Percentiles rank a stretch among this genome's conserved stretches.
Evolutionary conservation across 495 filamentous ascomycete genomes (phyloP).

Genomic region (Hypoxylon fragiforme): DNA sequence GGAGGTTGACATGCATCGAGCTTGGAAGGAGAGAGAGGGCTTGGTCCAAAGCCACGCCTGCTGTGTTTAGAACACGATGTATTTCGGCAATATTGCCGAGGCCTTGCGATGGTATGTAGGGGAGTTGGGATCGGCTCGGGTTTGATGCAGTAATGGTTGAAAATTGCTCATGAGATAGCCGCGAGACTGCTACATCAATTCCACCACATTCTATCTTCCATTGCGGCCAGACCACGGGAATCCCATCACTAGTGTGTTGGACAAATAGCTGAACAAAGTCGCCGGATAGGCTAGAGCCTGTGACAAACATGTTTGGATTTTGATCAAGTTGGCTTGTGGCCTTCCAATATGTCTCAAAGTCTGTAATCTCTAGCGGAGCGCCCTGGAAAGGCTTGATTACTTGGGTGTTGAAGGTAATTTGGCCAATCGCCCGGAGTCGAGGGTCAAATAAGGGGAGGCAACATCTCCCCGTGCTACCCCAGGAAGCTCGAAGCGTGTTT

Average conservation of each 20-base stretch:
- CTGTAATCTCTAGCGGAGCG: conserved; percentile 91
- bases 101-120: conserved; percentile 47
- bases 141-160: conserved; percentile 61
- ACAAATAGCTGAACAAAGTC: conserved; percentile 91
- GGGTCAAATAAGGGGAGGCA: conserved; percentile 91
- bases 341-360: conserved; percentile 99
- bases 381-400: conserved; percentile 96
- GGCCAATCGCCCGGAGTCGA: conserved; percentile 88
- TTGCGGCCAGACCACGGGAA: conserved; percentile 82
- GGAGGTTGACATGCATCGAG: conserved; percentile 81
- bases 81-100: conserved; percentile 64
- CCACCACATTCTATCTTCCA: conserved; percentile 79
- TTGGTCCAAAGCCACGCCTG: conserved; percentile 73
- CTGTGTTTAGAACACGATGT: conserved; percentile 69
- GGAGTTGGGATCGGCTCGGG: conserved; percentile 49
- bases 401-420: conserved; percentile 90
- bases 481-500: conserved; percentile 72
- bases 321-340: conserved; percentile 88
- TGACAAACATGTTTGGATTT: conserved; percentile 82
- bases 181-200: conserved; percentile 78
- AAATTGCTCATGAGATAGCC: conserved; percentile 76
- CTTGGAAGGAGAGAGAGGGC: conserved; percentile 73
- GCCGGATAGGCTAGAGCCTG: conserved; percentile 90
- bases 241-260: conserved; percentile 82
- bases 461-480: conserved; percentile 77